A percentile compares a stretch with the other conserved stretches of the same genome.
These are phyloP conservation scores for Tulasnella sp. DNA, from an alignment of 768 basidiomycete species.

Conservation along the genomic window DNA sequence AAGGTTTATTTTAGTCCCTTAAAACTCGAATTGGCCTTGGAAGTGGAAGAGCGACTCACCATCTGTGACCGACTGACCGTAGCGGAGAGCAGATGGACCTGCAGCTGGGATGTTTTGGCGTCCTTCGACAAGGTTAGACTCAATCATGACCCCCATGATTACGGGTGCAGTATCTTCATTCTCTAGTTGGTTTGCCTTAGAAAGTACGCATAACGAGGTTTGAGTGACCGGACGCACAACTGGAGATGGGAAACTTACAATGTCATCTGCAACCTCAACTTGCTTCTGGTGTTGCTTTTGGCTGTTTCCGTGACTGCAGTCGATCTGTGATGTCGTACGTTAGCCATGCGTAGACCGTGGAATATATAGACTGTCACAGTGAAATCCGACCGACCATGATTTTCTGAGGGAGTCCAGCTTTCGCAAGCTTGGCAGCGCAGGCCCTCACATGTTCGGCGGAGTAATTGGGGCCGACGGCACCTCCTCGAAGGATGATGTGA, in stretches of 20 bases:
- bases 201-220: not conserved
- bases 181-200: conserved; percentile 68
- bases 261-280: conserved; percentile 81
- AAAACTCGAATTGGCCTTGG: conserved; percentile 36
- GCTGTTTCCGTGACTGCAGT: conserved; percentile 96
- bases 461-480: conserved; percentile 86
- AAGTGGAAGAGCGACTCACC: conserved; percentile 33
- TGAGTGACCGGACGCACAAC: not conserved
- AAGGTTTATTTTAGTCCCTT: not conserved
- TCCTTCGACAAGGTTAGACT: conserved; percentile 77
- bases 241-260: conserved; percentile 51
- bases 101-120: conserved; percentile 73
- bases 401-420: conserved; percentile 71
- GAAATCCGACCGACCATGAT: conserved; percentile 66
- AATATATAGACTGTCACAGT: not conserved
- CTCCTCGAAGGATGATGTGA: conserved; percentile 92
- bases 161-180: conserved; percentile 62
- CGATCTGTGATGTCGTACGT: conserved; percentile 54
- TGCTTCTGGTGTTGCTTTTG: conserved; percentile 88
- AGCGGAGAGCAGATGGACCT: conserved; percentile 68
- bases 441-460: conserved; percentile 72
- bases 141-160: conserved; percentile 95
- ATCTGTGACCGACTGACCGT: conserved; percentile 85
- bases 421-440: conserved; percentile 66
- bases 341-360: not conserved